These are phyloP conservation scores for Dictyostelium purpureum DNA, from an alignment of 78 protist species.

Conservation along the genomic window DNA sequence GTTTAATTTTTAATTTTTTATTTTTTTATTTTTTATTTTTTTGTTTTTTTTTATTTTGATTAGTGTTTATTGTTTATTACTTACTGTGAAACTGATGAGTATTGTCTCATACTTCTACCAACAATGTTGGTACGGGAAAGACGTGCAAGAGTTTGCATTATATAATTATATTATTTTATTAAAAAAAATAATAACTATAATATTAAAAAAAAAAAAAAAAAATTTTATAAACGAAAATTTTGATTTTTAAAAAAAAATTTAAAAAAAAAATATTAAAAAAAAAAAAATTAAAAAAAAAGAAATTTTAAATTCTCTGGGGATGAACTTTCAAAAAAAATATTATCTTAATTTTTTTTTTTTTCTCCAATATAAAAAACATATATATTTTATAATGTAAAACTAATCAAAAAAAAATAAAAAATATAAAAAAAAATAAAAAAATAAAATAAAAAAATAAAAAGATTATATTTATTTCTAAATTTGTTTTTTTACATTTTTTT, in stretches of 20 bases:
- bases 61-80: neutral
- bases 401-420: too few relatives aligned
- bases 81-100: slow-evolving; percentile 10
- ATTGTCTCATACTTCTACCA: neutral
- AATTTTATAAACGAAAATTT: neutral
- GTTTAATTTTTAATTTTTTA: neutral
- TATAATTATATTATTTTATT: neutral
- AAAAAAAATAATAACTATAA: neutral
- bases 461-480: neutral
- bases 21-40: neutral
- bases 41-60: neutral
- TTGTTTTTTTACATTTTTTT: neutral
- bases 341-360: neutral
- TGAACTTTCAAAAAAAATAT: neutral
- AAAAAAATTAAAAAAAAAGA: neutral
- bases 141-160: slow-evolving; percentile 8
- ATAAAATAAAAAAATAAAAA: too few relatives aligned
- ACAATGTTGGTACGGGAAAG: neutral
- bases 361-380: neutral
- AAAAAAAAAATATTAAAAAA: neutral
- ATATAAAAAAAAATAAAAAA: too few relatives aligned
- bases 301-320: neutral
- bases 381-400: neutral
- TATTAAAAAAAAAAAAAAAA: neutral
- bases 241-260: too few relatives aligned